Evolutionary conservation across 1,284 basidiomycete genomes (phyloP).

Genomic region (Farysia itapuensis): DNA sequence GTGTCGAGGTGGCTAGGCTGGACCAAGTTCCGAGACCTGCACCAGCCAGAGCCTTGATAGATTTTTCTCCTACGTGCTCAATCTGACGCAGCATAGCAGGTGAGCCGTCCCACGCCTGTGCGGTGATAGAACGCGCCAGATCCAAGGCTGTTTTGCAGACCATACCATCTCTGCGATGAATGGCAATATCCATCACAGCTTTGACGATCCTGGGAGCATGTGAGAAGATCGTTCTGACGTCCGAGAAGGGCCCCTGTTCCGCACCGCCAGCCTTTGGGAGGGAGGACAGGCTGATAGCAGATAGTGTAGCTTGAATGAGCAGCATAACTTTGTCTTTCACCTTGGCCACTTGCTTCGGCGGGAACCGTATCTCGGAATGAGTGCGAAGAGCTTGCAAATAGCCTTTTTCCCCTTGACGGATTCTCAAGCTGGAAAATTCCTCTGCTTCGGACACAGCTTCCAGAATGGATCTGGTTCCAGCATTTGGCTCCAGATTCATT

Average conservation of each 20-base stretch:
- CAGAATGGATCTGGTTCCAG: slow-evolving; percentile 18
- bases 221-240: slow-evolving; percentile 27
- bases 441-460: slow-evolving; percentile 41
- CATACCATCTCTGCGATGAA: slow-evolving; percentile 22
- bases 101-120: slow-evolving; percentile 81
- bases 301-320: slow-evolving; percentile 40
- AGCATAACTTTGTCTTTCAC: slow-evolving; percentile 46
- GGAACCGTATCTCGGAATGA: slow-evolving; percentile 46
- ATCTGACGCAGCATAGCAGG: slow-evolving; percentile 76
- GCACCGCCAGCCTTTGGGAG: slow-evolving; percentile 10
- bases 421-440: slow-evolving; percentile 55
- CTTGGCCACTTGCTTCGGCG: slow-evolving; percentile 29
- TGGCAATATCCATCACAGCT: slow-evolving; percentile 36
- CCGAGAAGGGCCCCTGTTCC: slow-evolving; percentile 18
- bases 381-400: slow-evolving; percentile 12
- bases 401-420: slow-evolving; percentile 59
- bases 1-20: slow-evolving; percentile 14
- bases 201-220: slow-evolving; percentile 31
- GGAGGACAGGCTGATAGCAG: slow-evolving; percentile 35
- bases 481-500: slow-evolving; percentile 10
- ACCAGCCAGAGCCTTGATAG: slow-evolving; percentile 35
- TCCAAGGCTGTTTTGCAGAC: slow-evolving; percentile 37
- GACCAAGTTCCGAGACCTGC: slow-evolving; percentile 30
- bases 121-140: slow-evolving; percentile 64
- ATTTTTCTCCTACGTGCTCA: slow-evolving; percentile 78